Evolutionary conservation across 768 basidiomycete genomes (phyloP).

Genomic region (Nidularia pulvinata): DNA sequence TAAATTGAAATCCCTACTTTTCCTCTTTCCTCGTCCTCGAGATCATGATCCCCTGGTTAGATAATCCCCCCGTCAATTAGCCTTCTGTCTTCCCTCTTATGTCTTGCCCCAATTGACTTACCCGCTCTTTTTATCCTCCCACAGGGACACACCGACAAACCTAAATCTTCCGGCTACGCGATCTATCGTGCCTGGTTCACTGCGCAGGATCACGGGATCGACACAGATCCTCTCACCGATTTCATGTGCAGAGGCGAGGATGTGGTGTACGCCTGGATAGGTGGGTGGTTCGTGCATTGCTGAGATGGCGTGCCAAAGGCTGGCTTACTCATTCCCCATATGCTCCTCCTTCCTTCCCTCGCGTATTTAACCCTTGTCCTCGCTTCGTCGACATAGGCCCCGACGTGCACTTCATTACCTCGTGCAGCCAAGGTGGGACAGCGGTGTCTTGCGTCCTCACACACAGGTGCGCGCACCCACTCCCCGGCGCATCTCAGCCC

Average conservation of each 20-base stretch:
- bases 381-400: neutral
- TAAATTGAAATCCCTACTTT: neutral
- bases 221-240: conserved; percentile 3
- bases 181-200: conserved; percentile 19
- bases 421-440: conserved; percentile 1
- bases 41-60: neutral
- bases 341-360: too few relatives aligned
- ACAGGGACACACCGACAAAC: conserved; percentile 17
- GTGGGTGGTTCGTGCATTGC: neutral
- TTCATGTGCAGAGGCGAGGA: conserved; percentile 5
- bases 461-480: neutral
- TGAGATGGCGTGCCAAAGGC: too few relatives aligned
- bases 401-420: conserved; percentile 4
- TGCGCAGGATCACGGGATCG: neutral
- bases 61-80: too few relatives aligned
- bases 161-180: conserved; percentile 17
- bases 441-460: conserved; percentile 4
- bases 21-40: neutral
- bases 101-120: too few relatives aligned
- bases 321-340: too few relatives aligned
- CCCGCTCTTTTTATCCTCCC: too few relatives aligned
- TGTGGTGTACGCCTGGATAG: conserved; percentile 5
- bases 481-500: neutral
- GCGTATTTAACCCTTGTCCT: neutral
- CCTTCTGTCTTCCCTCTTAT: too few relatives aligned